These are phyloP conservation scores for Trametes polyzona DNA, from an alignment of 1,284 basidiomycete genomes.

Conservation along the genomic window DNA sequence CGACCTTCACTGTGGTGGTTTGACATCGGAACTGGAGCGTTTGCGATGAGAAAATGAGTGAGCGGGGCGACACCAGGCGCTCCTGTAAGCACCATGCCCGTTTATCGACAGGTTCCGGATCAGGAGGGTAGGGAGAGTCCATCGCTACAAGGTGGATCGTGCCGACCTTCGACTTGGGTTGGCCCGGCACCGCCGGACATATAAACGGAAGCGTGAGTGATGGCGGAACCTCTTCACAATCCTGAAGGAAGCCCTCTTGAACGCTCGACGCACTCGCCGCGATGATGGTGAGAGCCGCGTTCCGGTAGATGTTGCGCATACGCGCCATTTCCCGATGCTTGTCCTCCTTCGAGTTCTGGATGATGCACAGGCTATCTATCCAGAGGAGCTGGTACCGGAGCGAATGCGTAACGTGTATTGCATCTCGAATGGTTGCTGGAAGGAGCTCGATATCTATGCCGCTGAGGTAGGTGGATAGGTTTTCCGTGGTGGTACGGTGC, in stretches of 20 bases:
- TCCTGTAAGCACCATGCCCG: slow-evolving; percentile 24
- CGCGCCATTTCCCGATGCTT: neutral
- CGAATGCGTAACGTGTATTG: neutral
- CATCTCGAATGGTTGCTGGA: slow-evolving; percentile 6
- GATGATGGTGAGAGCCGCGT: slow-evolving; percentile 1
- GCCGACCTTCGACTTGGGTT: neutral
- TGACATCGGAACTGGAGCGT: slow-evolving; percentile 21
- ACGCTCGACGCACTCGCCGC: neutral
- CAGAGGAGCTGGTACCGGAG: slow-evolving; percentile 3
- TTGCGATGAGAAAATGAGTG: slow-evolving; percentile 17
- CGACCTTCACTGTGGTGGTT: slow-evolving; percentile 9
- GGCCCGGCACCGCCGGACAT: neutral
- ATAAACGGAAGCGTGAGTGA: neutral
- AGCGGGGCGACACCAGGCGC: slow-evolving; percentile 13
- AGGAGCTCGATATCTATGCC: neutral
- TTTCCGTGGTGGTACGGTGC: slow-evolving; percentile 2
- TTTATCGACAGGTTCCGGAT: slow-evolving; percentile 3
- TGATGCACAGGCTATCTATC: slow-evolving; percentile 9
- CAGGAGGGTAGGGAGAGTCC: neutral
- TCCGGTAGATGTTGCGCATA: neutral
- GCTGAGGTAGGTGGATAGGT: neutral
- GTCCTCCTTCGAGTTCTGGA: slow-evolving; percentile 4
- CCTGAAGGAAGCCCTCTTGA: neutral
- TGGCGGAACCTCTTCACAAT: neutral
- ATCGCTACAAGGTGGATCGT: slow-evolving; percentile 2